A percentile compares a stretch with the other conserved stretches of the same genome.
Evolutionary conservation across 495 filamentous ascomycete genomes (phyloP).

Genomic region (Xylaria palmicola): DNA sequence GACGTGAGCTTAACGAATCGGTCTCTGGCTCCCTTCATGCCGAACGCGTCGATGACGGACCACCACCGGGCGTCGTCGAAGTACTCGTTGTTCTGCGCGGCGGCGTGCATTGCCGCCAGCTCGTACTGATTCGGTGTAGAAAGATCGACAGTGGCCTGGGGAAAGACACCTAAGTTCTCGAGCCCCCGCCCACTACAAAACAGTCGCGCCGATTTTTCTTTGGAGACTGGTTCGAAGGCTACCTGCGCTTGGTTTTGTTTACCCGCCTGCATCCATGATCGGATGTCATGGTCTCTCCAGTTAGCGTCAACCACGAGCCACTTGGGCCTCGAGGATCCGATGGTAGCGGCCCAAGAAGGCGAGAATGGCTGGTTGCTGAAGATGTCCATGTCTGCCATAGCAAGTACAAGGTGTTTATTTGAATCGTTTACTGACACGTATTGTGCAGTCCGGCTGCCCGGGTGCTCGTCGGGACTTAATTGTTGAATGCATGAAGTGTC

Average conservation of each 20-base stretch:
- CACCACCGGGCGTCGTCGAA: conserved; percentile 77
- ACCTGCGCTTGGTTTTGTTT: conserved; percentile 53
- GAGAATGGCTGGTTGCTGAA: conserved; percentile 57
- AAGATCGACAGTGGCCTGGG: conserved; percentile 63
- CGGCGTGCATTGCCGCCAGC: conserved; percentile 68
- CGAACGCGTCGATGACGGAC: conserved; percentile 71
- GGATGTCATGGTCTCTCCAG: conserved; percentile 64
- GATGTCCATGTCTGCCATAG: conserved; percentile 94
- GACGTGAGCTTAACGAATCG: conserved; percentile 62
- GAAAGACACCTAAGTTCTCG: conserved; percentile 51
- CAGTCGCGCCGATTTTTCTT: conserved; percentile 68
- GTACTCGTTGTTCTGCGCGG: conserved; percentile 60
- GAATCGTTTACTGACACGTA: conserved; percentile 88
- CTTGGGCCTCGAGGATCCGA: conserved; percentile 57
- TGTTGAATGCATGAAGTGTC: conserved; percentile 61
- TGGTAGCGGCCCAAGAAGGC: conserved; percentile 57
- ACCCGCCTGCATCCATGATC: conserved; percentile 60
- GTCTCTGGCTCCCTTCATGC: conserved; percentile 61
- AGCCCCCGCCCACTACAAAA: conserved; percentile 48
- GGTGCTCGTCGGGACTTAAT: conserved; percentile 46
- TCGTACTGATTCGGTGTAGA: conserved; percentile 82
- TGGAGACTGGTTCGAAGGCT: conserved; percentile 92
- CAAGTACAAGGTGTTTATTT: conserved; percentile 75
- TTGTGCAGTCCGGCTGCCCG: conserved; percentile 69
- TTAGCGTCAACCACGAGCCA: conserved; percentile 84